Conservation (phyloP, 495 filamentous ascomycete species). For the Apodospora peruviana region DNA sequence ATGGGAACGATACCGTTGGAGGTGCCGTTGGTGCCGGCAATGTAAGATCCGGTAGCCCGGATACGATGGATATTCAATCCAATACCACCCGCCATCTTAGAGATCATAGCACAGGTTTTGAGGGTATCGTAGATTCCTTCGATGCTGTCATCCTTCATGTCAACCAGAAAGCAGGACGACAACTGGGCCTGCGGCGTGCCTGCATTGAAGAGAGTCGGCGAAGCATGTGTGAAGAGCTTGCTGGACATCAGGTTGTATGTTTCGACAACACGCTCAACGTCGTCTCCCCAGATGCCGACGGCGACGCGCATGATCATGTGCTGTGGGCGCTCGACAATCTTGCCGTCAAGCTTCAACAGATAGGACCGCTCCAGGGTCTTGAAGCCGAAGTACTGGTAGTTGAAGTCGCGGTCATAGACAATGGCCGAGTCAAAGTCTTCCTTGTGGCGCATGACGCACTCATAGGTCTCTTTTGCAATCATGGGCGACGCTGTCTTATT, state of each 20-base stretch:
- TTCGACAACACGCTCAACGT: constrained; percentile 90
- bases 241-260: constrained; percentile 98
- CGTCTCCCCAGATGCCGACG: constrained; percentile 90
- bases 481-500: constrained; percentile 80
- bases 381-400: constrained; percentile 99
- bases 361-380: constrained; percentile 98
- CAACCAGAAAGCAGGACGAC: constrained; percentile 94
- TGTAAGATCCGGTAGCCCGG: constrained; percentile 94
- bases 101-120: constrained; percentile 99
- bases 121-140: constrained; percentile 98
- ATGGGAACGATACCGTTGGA: constrained; percentile 97
- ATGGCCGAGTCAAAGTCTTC: constrained; percentile 98
- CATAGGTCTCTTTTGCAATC: constrained; percentile 85
- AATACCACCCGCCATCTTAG: constrained; percentile 97
- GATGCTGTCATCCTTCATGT: constrained; percentile 99
- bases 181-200: constrained; percentile 90
- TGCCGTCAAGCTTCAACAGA: constrained; percentile 83
- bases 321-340: constrained; percentile 92
- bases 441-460: constrained; percentile 88
- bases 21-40: constrained; percentile 92
- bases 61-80: constrained; percentile 94
- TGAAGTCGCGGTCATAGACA: constrained; percentile 98
- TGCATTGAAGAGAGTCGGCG: constrained; percentile 95
- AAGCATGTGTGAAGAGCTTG: constrained; percentile 97
- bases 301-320: constrained; percentile 99